These are phyloP conservation scores for Chenopodium formosanum DNA, from an alignment of 148 eudicot species.

Conservation along the genomic window DNA sequence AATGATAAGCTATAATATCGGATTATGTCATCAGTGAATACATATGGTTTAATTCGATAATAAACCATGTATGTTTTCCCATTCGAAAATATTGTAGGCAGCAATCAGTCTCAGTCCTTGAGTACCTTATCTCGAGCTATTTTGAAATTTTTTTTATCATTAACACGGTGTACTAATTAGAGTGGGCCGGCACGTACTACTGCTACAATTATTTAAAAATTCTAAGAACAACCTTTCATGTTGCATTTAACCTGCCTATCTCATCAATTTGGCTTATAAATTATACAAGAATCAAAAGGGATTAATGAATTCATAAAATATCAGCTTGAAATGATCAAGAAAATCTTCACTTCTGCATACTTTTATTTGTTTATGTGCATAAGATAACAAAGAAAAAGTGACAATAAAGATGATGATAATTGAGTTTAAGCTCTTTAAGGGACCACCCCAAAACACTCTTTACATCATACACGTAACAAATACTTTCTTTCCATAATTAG, in stretches of 20 bases:
- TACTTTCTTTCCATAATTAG: constrained; percentile 1
- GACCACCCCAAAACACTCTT: not conserved
- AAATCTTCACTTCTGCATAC: not conserved
- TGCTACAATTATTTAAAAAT: not conserved
- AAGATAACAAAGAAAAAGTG: not conserved
- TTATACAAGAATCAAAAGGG: not conserved
- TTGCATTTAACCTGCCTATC: not conserved
- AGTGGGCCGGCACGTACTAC: not conserved
- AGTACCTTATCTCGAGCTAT: too few species aligned
- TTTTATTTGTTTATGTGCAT: not conserved
- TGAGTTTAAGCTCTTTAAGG: not conserved
- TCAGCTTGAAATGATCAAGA: not conserved
- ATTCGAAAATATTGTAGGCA: too few species aligned
- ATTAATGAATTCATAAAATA: not conserved
- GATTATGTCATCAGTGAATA: too few species aligned
- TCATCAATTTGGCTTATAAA: not conserved
- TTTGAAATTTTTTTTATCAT: too few species aligned
- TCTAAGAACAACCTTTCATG: not conserved
- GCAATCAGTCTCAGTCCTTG: too few species aligned
- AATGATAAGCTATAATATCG: too few species aligned
- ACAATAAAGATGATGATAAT: not conserved
- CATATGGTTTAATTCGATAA: too few species aligned
- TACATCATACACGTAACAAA: not conserved
- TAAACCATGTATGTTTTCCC: too few species aligned
- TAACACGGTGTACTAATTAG: not conserved